These are phyloP conservation scores for Cladosporium sp. DNA, from an alignment of 2,329 filamentous ascomycete species.

Conservation along the genomic window DNA sequence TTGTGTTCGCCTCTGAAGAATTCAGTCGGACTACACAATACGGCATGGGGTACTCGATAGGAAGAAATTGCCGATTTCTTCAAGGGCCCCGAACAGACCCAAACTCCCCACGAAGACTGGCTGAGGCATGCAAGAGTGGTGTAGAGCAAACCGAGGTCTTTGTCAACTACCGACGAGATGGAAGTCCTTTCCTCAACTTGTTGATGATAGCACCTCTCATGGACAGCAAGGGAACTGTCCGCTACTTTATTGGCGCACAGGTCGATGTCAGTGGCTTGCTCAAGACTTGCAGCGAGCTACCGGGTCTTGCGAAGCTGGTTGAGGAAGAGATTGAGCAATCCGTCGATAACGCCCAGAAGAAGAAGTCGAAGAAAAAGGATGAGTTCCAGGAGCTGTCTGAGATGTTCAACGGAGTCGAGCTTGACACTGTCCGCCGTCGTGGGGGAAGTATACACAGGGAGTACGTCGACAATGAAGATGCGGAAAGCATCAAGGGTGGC, in stretches of 20 bases:
- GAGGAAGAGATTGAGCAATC: slow-evolving; percentile 30
- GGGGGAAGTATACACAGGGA: slow-evolving; percentile 63
- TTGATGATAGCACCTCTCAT: slow-evolving; percentile 69
- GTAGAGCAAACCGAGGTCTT: slow-evolving; percentile 70
- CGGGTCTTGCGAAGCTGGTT: slow-evolving; percentile 48
- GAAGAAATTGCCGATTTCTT: slow-evolving; percentile 73
- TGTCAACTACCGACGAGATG: slow-evolving; percentile 71
- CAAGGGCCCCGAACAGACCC: slow-evolving; percentile 69
- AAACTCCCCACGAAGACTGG: slow-evolving; percentile 58
- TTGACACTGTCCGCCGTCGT: slow-evolving; percentile 59
- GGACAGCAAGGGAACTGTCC: slow-evolving; percentile 61
- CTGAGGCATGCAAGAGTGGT: slow-evolving; percentile 58
- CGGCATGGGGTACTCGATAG: slow-evolving; percentile 68
- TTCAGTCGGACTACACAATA: slow-evolving; percentile 74
- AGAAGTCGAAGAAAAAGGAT: slow-evolving; percentile 45
- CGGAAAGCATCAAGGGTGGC: slow-evolving; percentile 27
- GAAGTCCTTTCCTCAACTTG: slow-evolving; percentile 72
- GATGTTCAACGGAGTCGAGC: slow-evolving; percentile 65
- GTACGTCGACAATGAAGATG: slow-evolving; percentile 46
- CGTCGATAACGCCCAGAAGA: slow-evolving; percentile 26
- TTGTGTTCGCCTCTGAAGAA: slow-evolving; percentile 73
- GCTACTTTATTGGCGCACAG: slow-evolving; percentile 70
- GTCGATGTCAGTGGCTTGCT: slow-evolving; percentile 67
- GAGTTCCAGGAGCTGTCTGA: slow-evolving; percentile 64
- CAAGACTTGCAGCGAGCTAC: slow-evolving; percentile 62